Conservation (phyloP, 805 yeast species). For the Candida argentea region DNA sequence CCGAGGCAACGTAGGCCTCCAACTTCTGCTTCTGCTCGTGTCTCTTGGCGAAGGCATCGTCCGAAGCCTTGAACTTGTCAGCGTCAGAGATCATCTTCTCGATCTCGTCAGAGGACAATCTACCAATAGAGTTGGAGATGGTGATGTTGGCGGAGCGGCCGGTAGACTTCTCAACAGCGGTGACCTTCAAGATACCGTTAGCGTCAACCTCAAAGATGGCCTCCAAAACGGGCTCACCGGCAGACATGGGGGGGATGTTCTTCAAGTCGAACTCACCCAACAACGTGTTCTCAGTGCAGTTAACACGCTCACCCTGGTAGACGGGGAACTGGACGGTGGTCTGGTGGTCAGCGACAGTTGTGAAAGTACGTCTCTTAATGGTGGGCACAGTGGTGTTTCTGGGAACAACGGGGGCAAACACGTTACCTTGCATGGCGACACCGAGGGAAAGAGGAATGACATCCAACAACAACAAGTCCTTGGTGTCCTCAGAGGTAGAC, state of each 20-base stretch:
- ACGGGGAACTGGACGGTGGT: constrained; percentile 43
- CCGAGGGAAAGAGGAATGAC: constrained; percentile 42
- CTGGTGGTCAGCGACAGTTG: constrained; percentile 42
- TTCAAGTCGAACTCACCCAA: constrained; percentile 42
- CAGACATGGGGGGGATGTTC: constrained; percentile 42
- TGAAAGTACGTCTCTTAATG: constrained; percentile 41
- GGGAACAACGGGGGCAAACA: constrained; percentile 41
- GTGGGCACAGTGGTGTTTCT: constrained; percentile 44
- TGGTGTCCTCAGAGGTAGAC: constrained; percentile 39
- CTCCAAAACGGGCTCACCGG: constrained; percentile 43
- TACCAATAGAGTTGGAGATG: constrained; percentile 41
- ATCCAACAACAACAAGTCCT: constrained; percentile 41
- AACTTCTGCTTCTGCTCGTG: constrained; percentile 99
- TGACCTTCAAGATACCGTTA: constrained; percentile 41
- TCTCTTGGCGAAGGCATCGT: constrained; percentile 98
- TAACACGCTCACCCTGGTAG: constrained; percentile 43
- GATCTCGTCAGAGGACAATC: constrained; percentile 39
- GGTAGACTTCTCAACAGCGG: constrained; percentile 40
- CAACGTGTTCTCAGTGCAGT: constrained; percentile 41
- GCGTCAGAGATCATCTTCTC: constrained; percentile 40
- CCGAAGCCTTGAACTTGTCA: constrained; percentile 81
- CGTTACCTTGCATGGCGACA: constrained; percentile 43
- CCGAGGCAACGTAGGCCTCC: constrained; percentile 87
- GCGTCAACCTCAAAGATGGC: constrained; percentile 42
- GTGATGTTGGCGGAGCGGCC: constrained; percentile 42